phyloP scores from a whole-genome alignment of 1,284 basidiomycete genomes.

The Irpex sp. region DNA sequence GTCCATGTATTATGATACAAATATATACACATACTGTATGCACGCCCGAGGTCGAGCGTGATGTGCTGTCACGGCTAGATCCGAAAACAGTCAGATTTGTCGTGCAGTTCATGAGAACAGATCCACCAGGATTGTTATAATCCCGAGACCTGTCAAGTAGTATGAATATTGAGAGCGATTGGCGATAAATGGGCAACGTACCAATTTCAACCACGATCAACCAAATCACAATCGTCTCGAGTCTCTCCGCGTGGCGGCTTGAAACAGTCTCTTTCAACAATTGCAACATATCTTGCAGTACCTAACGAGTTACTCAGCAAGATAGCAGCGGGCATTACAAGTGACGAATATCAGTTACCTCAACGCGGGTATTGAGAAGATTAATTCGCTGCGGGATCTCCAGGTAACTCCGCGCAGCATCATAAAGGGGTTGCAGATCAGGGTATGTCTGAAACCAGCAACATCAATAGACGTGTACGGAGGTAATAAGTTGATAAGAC shows the following conservation, averaged over 20 bases:
- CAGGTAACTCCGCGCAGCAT: conserved; percentile 89
- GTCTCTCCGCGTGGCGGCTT: conserved; percentile 84
- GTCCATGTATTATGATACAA: not conserved
- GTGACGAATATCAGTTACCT: conserved; percentile 42
- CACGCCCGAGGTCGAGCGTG: not conserved
- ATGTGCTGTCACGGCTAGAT: not conserved
- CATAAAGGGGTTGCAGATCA: conserved; percentile 93
- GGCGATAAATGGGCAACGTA: conserved; percentile 28
- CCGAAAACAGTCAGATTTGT: not conserved
- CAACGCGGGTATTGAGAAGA: conserved; percentile 90
- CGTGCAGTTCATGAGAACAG: conserved; percentile 38
- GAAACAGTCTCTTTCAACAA: conserved; percentile 94
- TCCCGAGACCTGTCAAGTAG: conserved; percentile 53
- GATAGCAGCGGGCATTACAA: too few relatives aligned
- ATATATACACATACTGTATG: not conserved
- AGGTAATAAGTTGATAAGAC: conserved; percentile 17
- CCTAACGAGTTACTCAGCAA: conserved; percentile 37
- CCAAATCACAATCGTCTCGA: conserved; percentile 95
- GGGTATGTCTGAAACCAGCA: conserved; percentile 65
- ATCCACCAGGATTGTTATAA: conserved; percentile 72
- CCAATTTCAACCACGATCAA: conserved; percentile 89
- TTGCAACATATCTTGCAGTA: conserved; percentile 96
- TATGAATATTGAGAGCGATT: not conserved
- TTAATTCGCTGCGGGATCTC: conserved; percentile 95
- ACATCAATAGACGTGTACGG: conserved; percentile 4